These are phyloP conservation scores for Hysterium pulicare DNA, from an alignment of 2,329 filamentous ascomycete genomes.

Conservation along the genomic window DNA sequence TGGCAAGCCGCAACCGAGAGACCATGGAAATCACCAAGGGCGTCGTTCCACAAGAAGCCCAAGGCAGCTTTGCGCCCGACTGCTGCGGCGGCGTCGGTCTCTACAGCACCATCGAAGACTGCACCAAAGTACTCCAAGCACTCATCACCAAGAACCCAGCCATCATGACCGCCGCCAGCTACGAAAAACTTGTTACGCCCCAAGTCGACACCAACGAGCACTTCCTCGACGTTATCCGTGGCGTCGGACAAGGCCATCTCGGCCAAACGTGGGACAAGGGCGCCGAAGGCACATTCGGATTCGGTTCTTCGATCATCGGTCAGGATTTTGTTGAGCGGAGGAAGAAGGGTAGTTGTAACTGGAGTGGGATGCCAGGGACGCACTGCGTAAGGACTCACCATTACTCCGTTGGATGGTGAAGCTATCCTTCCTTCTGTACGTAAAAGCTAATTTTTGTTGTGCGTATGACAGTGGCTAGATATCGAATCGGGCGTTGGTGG, in stretches of 20 bases:
- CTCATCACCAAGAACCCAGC: conserved; percentile 2
- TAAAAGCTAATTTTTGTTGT: background rate
- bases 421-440: no score
- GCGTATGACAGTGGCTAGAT: conserved; percentile 8
- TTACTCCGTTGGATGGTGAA: conserved; percentile 2
- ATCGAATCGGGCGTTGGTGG: conserved; percentile 7
- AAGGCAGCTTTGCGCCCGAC: conserved; percentile 6
- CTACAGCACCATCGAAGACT: conserved; percentile 9
- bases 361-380: conserved; percentile 9
- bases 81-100: conserved; percentile 9
- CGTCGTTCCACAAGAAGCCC: conserved; percentile 7
- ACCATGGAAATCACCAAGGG: conserved; percentile 5
- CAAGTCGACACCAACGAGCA: conserved; percentile 5
- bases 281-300: conserved; percentile 6
- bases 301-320: conserved; percentile 5
- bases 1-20: conserved; percentile 5
- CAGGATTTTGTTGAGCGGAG: conserved; percentile 8
- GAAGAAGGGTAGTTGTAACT: conserved; percentile 8
- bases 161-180: conserved; percentile 2
- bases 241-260: conserved; percentile 5
- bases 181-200: conserved; percentile 3
- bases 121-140: conserved; percentile 5
- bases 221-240: conserved; percentile 5
- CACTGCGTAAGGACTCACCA: conserved; percentile 10
- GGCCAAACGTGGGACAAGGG: conserved; percentile 6